Conservation (phyloP, 1,284 basidiomycete species). For the Tranzscheliella williamsii region DNA sequence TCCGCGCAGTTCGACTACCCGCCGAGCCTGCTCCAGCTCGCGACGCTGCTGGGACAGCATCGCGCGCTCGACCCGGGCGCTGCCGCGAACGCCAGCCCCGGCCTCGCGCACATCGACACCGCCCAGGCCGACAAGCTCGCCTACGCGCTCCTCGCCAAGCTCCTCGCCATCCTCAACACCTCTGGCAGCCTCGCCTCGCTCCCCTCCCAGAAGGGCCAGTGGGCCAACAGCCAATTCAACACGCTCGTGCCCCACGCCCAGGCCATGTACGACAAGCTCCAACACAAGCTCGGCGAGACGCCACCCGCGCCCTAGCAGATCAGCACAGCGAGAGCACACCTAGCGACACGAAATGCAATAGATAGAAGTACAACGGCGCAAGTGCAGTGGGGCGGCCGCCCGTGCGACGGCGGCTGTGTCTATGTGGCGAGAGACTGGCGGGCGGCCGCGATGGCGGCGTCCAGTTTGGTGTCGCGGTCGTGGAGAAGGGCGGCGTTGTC, state of each 20-base stretch:
- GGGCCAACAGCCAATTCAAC: conserved; percentile 37
- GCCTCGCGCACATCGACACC: conserved; percentile 12
- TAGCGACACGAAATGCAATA: too few relatives aligned
- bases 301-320: too few relatives aligned
- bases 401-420: too few relatives aligned
- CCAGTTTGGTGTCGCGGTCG: conserved; percentile 9
- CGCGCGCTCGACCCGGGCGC: conserved; percentile 14
- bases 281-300: conserved; percentile 16
- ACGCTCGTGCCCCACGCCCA: conserved; percentile 29
- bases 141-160: conserved; percentile 29
- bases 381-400: too few relatives aligned
- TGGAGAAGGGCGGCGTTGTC: conserved; percentile 13
- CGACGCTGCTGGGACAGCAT: conserved; percentile 22
- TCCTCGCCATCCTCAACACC: conserved; percentile 34
- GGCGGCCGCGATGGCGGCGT: conserved; percentile 16
- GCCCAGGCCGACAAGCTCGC: conserved; percentile 29
- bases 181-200: conserved; percentile 32
- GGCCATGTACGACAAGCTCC: conserved; percentile 33
- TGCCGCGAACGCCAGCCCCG: neutral
- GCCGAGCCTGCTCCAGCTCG: conserved; percentile 30
- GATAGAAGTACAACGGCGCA: too few relatives aligned
- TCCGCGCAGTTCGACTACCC: conserved; percentile 29
- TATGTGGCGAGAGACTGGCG: too few relatives aligned
- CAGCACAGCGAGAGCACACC: too few relatives aligned
- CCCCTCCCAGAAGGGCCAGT: conserved; percentile 31